phyloP scores from a whole-genome alignment of 1,284 basidiomycete species.

The Phylloporus gajari region DNA sequence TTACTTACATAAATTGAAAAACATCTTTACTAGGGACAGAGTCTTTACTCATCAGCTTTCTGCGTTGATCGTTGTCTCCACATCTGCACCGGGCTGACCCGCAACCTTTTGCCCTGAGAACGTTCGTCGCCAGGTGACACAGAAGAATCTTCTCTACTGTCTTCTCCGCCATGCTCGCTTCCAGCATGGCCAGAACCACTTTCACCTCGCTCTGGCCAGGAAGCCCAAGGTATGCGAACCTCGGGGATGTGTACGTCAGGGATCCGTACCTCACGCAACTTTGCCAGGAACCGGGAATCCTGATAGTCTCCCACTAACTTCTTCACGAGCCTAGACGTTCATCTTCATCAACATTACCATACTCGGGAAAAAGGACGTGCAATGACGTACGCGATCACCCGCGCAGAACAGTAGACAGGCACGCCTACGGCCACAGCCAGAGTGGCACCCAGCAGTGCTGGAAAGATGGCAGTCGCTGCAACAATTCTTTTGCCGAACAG shows the following conservation, averaged over 20 bases:
- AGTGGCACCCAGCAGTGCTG: constrained; percentile 25
- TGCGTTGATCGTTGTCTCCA: background rate
- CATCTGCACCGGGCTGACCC: background rate
- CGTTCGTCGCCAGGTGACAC: background rate
- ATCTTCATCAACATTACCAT: constrained; percentile 15
- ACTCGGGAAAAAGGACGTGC: too few species aligned
- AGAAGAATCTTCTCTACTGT: background rate
- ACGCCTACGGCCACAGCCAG: constrained; percentile 16
- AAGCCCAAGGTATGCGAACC: too few species aligned
- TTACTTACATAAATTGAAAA: too few species aligned
- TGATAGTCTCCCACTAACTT: background rate
- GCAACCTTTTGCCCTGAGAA: background rate
- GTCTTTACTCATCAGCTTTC: background rate
- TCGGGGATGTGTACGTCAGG: too few species aligned
- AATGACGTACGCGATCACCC: constrained; percentile 27
- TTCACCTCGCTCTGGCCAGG: background rate
- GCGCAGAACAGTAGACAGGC: constrained; percentile 26
- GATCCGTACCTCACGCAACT: background rate
- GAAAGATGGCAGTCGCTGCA: constrained; percentile 17
- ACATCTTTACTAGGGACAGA: too few species aligned
- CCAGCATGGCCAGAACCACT: background rate
- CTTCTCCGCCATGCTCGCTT: background rate
- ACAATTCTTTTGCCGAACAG: constrained; percentile 11
- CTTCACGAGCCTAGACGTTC: constrained; percentile 18
- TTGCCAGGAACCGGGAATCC: constrained; percentile 17